phyloP scores from a whole-genome alignment of 257 asterid genomes.

The Dorcoceras hygrometricum region DNA sequence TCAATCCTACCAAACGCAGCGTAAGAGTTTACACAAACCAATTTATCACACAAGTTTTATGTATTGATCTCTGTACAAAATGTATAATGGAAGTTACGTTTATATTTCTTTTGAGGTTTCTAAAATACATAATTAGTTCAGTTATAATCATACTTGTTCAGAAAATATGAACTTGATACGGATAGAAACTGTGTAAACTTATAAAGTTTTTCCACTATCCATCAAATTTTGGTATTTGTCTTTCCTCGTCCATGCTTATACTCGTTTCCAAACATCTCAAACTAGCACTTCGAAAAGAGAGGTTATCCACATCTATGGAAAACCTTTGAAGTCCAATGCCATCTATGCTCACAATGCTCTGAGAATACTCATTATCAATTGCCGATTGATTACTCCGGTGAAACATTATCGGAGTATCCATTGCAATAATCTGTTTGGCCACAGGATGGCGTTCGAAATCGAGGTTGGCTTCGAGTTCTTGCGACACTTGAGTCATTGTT shows the following conservation, averaged over 20 bases:
- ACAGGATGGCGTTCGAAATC: constrained; percentile 9
- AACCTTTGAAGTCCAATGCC: constrained; percentile 59
- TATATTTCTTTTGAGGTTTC: no score
- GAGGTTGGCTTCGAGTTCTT: constrained; percentile 56
- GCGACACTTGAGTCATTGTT: constrained; percentile 61
- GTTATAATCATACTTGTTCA: no score
- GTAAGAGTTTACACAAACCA: no score
- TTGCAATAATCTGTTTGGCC: constrained; percentile 1
- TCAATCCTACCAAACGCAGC: no score
- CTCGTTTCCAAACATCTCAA: constrained; percentile 62
- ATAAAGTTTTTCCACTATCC: no score
- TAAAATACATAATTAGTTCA: no score
- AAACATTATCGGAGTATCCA: not conserved
- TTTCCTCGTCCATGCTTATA: constrained; percentile 28
- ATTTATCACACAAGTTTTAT: no score
- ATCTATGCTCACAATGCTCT: constrained; percentile 47
- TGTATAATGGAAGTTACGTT: no score
- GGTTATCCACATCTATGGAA: constrained; percentile 43
- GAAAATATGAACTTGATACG: no score
- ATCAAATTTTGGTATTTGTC: no score
- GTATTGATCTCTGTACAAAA: no score
- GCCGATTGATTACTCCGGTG: not conserved
- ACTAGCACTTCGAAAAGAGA: constrained; percentile 42
- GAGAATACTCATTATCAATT: constrained; percentile 28
- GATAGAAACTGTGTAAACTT: no score